Conservation (phyloP, 2,329 filamentous ascomycete genomes). For the Xylaria sp. region DNA sequence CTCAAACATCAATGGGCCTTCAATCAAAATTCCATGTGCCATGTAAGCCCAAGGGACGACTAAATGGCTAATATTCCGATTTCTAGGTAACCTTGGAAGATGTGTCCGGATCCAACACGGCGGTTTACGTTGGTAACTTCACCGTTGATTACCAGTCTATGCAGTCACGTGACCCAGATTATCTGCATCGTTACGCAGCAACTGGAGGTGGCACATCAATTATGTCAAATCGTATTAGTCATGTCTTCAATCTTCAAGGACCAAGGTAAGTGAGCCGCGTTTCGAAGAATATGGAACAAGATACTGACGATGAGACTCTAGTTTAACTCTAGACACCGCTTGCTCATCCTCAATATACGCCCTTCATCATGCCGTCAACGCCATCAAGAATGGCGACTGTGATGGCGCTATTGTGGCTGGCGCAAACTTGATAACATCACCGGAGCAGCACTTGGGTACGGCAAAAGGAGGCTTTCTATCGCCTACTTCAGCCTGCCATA, state of each 20-base stretch:
- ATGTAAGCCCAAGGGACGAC: too few relatives aligned
- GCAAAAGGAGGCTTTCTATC: neutral
- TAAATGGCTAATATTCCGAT: too few relatives aligned
- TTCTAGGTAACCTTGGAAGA: constrained; percentile 16
- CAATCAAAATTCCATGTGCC: too few relatives aligned
- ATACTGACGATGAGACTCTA: constrained; percentile 40
- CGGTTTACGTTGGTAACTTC: constrained; percentile 44
- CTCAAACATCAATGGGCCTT: too few relatives aligned
- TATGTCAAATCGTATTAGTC: constrained; percentile 30
- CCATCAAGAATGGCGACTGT: neutral
- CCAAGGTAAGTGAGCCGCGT: constrained; percentile 46
- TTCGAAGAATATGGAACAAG: constrained; percentile 50
- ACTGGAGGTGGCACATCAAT: constrained; percentile 44
- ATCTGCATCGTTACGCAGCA: constrained; percentile 40
- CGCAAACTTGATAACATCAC: neutral
- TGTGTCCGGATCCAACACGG: constrained; percentile 29
- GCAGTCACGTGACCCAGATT: constrained; percentile 42
- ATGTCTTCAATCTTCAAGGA: neutral
- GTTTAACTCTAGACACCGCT: neutral
- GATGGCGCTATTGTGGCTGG: neutral
- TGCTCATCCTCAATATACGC: neutral
- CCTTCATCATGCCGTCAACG: neutral
- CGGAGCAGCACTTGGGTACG: constrained; percentile 37
- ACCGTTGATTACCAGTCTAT: constrained; percentile 41
- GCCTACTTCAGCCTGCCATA: neutral